Percentiles rank a stretch among this genome's conserved stretches.
Evolutionary conservation across 352 stramenopile species (phyloP).

Genomic region (Globisporangium polare): DNA sequence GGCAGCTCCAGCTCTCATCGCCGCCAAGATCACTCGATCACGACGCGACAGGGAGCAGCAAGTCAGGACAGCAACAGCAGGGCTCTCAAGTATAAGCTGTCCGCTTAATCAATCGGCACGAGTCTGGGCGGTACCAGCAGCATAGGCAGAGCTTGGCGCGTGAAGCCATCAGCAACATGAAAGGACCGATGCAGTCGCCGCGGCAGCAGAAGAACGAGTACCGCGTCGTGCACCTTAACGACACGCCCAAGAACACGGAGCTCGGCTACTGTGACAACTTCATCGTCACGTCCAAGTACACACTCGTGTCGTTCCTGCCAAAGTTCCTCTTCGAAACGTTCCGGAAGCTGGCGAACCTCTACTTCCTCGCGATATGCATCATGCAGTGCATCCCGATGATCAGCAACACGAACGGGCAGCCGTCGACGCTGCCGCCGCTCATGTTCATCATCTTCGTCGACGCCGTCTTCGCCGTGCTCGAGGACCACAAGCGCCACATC

Average conservation of each 20-base stretch:
- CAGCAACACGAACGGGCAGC: slow-evolving; percentile 87
- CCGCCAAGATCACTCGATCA: neutral
- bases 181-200: neutral
- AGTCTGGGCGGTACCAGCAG: neutral
- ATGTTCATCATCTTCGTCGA: slow-evolving; percentile 90
- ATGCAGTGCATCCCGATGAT: slow-evolving; percentile 86
- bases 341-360: slow-evolving; percentile 90
- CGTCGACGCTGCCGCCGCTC: slow-evolving; percentile 85
- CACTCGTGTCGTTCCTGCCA: slow-evolving; percentile 79
- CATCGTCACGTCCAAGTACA: slow-evolving; percentile 92
- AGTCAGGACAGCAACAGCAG: neutral
- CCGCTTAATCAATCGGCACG: neutral
- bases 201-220: slow-evolving; percentile 26
- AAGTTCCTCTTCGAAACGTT: slow-evolving; percentile 91
- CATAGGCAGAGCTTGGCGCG: neutral
- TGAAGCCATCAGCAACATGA: neutral
- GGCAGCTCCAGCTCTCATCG: neutral
- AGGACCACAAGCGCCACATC: slow-evolving; percentile 85
- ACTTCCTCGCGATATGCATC: slow-evolving; percentile 91
- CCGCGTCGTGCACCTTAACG: slow-evolving; percentile 60
- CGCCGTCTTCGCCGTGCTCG: slow-evolving; percentile 81
- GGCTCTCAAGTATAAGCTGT: neutral
- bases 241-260: slow-evolving; percentile 45
- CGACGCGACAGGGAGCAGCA: neutral
- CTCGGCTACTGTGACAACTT: slow-evolving; percentile 83